Percentiles rank a stretch among this genome's conserved stretches.
phyloP scores from a whole-genome alignment of 2,329 filamentous ascomycete genomes.

The Cladorrhinum sp. region DNA sequence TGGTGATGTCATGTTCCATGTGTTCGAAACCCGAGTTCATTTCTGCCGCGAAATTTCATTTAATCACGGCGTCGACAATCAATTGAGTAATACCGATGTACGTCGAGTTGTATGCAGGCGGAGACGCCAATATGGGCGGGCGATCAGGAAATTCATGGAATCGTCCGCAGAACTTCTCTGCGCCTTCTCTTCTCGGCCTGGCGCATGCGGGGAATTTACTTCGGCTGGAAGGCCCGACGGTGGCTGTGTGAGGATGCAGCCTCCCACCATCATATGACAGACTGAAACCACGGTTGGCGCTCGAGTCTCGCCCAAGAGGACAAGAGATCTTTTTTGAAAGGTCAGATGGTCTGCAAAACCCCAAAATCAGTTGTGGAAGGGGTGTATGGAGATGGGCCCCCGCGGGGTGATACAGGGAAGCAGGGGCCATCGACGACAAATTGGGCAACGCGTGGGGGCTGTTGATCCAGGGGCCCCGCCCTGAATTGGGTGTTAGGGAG shows the following conservation, averaged over 20 bases:
- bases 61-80: conserved; percentile 5
- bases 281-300: too few species aligned
- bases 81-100: not conserved
- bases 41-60: conserved; percentile 14
- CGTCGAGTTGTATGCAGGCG: conserved; percentile 1
- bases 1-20: conserved; percentile 22
- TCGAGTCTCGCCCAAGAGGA: not conserved
- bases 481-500: not conserved
- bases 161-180: conserved; percentile 12
- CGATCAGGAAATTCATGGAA: conserved; percentile 19
- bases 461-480: conserved; percentile 3
- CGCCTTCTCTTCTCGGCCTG: conserved; percentile 17
- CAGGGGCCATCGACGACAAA: too few species aligned
- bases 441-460: conserved; percentile 3
- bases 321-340: not conserved
- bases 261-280: conserved; percentile 15
- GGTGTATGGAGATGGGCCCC: not conserved
- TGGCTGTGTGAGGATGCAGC: conserved; percentile 13
- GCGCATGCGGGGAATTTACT: not conserved
- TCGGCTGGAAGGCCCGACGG: conserved; percentile 1
- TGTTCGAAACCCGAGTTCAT: conserved; percentile 13
- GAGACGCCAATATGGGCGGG: conserved; percentile 4
- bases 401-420: not conserved
- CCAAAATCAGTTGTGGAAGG: not conserved
- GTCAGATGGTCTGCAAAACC: conserved; percentile 6